Evolutionary conservation across 371 early-diverging fungal genomes (phyloP), one percentile per base, ranked within the genome.

Genomic region (Mucor velutinosus): DNA sequence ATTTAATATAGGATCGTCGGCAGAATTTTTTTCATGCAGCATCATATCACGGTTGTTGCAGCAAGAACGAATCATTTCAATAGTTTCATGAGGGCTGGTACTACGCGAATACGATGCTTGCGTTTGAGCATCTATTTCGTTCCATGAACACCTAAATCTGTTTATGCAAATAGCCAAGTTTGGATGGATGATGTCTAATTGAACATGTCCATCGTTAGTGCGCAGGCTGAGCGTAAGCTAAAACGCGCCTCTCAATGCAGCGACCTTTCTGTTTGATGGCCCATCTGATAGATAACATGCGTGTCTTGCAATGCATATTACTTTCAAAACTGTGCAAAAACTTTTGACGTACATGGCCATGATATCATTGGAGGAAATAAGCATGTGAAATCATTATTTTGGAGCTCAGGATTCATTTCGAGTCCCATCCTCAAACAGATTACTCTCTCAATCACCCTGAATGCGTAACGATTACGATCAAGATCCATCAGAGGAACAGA

Each of bases 401-500:
- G 5, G 3, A 53, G 53, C 25, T 25, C 53, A 53, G 53, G 53
- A 53, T 47, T 11, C 15, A 41, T 17, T 5, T 41, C 6, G 14
- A 37, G n/a, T 15, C 14, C 21, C 10, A 27, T 27, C 15, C 27
- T 15, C 27, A 19, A 53, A 62, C 68, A 56, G 32, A 56, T 30
- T 19, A 56, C 19, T 32, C 7, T 56, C 29, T 27, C 14, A 14
- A 53, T 11, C 27, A 25, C 27, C n/a, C 23, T 25, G 51, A 15
- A 62, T 62, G 53, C 14, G 10, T 25, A 15, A 35, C 25, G 19
- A 53, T 47, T 65, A 62, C 39, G 64, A 73, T 58, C 53, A 29
- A 11, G 66, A 76, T 64, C 76, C 73, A 33, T 70, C 76, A 3
- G 43, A 56, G 35, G 69, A 58, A 41, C 76, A 73, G 45, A 62